Evolutionary conservation across 106 monocot genomes (phyloP), one percentile per base, ranked within the genome.

Genomic region (Phalaenopsis equestris): DNA sequence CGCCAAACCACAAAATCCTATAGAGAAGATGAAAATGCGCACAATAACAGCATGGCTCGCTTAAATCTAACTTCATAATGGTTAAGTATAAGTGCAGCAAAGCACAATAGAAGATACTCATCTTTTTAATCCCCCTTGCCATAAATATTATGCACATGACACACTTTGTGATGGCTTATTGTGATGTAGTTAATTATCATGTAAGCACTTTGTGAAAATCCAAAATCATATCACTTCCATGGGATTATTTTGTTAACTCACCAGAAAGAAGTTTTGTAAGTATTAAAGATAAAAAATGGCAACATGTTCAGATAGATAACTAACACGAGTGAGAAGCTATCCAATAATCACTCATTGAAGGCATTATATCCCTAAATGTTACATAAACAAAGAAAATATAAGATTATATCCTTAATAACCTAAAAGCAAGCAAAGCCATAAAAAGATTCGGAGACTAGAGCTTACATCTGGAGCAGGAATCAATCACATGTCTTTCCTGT

Each of bases 381-480:
- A 39, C 70, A 65, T 36, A 70, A 12, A 14, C 70, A 36, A 39
- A 70, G 36, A 39, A 70, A 2, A 37, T 38, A 1, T 38, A 39
- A 70, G 9, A 14, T 70, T n/a, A 61, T 61, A n/a, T 21, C 8
- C 61, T 6, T 3, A 21, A 61, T 61, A 5, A 61, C 4, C n/a
- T 1, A n/a, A 61, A 4, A 21, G 5, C 39, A 70, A 10, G 36
- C 38, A 14, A 70, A 23, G 4, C 23, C 24, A 65, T 65, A 65
- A 65, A 65, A 23, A 30, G 64, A 65, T 65, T 23, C 2, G n/a
- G 23, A 64, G 11, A 65, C 8, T 70, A 70, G 11, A 83, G 83
- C 93, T 85, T 88, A 96, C 96, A 73, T 88, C 83, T 46, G 83
- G 77, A 84, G 30, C 30, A 72, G 87, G 78, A 19, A 93, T 90